These are phyloP conservation scores for Cystobasidium onofrii DNA, from an alignment of 768 basidiomycete genomes.

Conservation along the genomic window DNA sequence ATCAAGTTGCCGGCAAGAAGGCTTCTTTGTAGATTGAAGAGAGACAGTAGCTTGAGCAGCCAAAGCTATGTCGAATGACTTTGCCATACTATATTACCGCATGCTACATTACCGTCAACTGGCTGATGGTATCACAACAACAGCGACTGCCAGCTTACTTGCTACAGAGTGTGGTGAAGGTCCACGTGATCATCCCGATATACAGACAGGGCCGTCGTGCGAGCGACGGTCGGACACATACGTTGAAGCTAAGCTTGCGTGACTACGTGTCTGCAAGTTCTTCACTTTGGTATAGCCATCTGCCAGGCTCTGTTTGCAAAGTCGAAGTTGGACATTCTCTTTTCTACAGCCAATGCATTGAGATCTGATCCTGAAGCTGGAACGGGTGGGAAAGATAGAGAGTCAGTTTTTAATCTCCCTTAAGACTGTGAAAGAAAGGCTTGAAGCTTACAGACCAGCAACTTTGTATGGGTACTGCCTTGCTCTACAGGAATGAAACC, in stretches of 20 bases:
- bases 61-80: no score
- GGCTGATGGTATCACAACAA: not conserved
- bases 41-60: no score
- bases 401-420: not conserved
- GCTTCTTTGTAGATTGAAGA: no score
- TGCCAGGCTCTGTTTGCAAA: not conserved
- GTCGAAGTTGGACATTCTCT: not conserved
- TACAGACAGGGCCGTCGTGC: no score
- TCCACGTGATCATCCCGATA: not conserved
- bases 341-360: not conserved
- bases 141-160: not conserved
- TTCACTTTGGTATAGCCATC: not conserved
- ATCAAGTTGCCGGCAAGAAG: no score
- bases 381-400: not conserved
- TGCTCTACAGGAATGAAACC: constrained; percentile 24
- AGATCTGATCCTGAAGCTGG: constrained; percentile 19
- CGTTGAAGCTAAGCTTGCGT: no score
- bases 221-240: no score
- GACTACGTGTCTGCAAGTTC: no score
- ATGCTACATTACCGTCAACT: no score
- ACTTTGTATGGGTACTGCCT: not conserved
- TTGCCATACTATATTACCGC: no score
- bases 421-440: no score
- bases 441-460: constrained; percentile 24
- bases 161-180: not conserved